Evolutionary conservation across 1,284 basidiomycete genomes (phyloP), one percentile per base, ranked within the genome.

Genomic region (Marasmius sp.): DNA sequence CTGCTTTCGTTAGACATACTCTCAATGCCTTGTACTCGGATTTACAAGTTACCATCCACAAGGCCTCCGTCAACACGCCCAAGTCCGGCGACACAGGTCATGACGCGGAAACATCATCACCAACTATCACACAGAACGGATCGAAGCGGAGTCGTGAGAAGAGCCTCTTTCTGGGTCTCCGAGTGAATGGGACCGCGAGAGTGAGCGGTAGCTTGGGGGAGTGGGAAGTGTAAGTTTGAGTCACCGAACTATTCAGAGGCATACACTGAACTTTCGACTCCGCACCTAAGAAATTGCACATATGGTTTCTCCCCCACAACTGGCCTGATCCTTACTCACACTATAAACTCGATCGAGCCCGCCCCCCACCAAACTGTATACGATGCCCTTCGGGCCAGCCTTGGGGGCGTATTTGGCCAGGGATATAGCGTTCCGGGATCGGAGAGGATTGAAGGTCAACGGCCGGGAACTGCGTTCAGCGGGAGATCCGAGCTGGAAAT

Each of bases 21-120:
- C 81, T 93, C 67, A 88, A 86, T 67, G 86, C 91, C 7, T 73
- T 93, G 14, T 91, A 91, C 70, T 81, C 86, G 14, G 85, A 91
- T 69, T 73, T 91, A 45, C 72, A 70, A 5, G 82, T 93, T 39
- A 78, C 79, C 43, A 73, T 90, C 36, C 78, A 76, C 18, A 86
- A 81, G 68, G 69, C 85, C 45, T 70, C 72, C 0, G 75, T 87
- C 18, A 67, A 77, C 36, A 71, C 73, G 3, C 72, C 73, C 8
- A 66, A 67, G 12, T 63, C 70, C 5, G 18, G 36, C 12, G 50
- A 65, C n/a, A 39, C 66, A 37, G 41, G 59, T 12, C 38, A 38
- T 10, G 48, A 18, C 39, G 33, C 11, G 33, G 39, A 34, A 39
- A 38, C n/a, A 45, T 14, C 50, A 27, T 10, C 33, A 41, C 11